Percentiles rank a stretch among this genome's conserved stretches.
phyloP scores from a whole-genome alignment of 352 stramenopile genomes.

The Phytophthora pseudosyringae region DNA sequence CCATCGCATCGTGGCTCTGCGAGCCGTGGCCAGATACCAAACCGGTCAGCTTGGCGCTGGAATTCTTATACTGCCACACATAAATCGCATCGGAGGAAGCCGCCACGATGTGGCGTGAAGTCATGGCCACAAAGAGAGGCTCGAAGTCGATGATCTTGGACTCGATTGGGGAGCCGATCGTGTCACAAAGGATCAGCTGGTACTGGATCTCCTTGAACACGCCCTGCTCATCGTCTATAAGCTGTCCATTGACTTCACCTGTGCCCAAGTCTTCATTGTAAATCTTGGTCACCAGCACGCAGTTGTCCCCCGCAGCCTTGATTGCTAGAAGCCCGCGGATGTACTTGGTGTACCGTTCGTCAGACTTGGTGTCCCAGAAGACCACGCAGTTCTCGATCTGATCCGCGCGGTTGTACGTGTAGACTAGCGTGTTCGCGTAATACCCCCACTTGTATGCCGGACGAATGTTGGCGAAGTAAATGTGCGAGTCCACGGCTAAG shows the following conservation, averaged over 20 bases:
- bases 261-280: conserved; percentile 73
- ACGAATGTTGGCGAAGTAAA: conserved; percentile 96
- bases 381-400: conserved; percentile 89
- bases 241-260: conserved; percentile 28
- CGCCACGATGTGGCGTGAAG: conserved; percentile 79
- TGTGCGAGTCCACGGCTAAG: conserved; percentile 93
- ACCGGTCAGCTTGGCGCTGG: conserved; percentile 76
- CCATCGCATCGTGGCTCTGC: conserved; percentile 45
- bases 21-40: conserved; percentile 44
- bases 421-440: conserved; percentile 91
- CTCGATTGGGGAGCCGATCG: conserved; percentile 84
- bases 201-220: conserved; percentile 79
- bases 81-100: conserved; percentile 89
- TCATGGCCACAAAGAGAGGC: conserved; percentile 89
- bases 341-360: conserved; percentile 88
- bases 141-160: conserved; percentile 88
- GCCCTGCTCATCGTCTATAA: conserved; percentile 23
- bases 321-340: conserved; percentile 81
- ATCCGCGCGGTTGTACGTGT: conserved; percentile 91
- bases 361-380: conserved; percentile 92
- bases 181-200: conserved; percentile 88
- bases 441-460: conserved; percentile 93
- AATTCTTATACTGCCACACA: conserved; percentile 94
- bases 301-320: conserved; percentile 88
- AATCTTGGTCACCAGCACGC: conserved; percentile 85